These are phyloP conservation scores for Truncatella angustata DNA, from an alignment of 2,329 filamentous ascomycete species.

Conservation along the genomic window DNA sequence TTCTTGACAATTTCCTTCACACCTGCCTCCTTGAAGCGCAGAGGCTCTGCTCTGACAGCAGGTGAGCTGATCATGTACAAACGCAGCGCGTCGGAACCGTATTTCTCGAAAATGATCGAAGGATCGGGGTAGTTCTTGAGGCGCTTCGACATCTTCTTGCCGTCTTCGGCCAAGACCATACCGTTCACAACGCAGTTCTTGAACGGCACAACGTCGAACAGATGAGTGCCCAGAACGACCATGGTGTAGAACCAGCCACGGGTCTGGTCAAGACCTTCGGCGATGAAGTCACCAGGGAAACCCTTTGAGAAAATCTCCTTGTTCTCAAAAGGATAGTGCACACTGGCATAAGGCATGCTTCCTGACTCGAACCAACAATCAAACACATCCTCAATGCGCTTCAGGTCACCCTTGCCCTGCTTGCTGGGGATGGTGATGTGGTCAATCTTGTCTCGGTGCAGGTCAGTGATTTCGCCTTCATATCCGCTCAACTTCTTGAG, in stretches of 20 bases:
- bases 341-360: slow-evolving; percentile 89
- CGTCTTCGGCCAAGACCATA: slow-evolving; percentile 89
- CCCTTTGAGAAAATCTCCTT: slow-evolving; percentile 74
- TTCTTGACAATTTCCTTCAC: slow-evolving; percentile 95
- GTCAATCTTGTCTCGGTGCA: slow-evolving; percentile 92
- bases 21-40: slow-evolving; percentile 86
- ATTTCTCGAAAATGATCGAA: slow-evolving; percentile 75
- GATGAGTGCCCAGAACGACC: slow-evolving; percentile 81
- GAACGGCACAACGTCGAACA: slow-evolving; percentile 84
- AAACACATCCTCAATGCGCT: slow-evolving; percentile 83
- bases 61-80: slow-evolving; percentile 98
- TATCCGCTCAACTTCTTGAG: slow-evolving; percentile 85
- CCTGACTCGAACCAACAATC: slow-evolving; percentile 98
- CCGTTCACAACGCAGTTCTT: slow-evolving; percentile 97
- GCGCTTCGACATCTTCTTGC: slow-evolving; percentile 98
- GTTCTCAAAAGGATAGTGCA: slow-evolving; percentile 92
- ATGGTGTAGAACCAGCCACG: slow-evolving; percentile 97
- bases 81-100: slow-evolving; percentile 87
- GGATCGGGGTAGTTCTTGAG: slow-evolving; percentile 96
- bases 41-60: slow-evolving; percentile 85
- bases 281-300: slow-evolving; percentile 93
- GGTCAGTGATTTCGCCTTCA: slow-evolving; percentile 75
- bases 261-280: slow-evolving; percentile 90
- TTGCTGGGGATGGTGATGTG: slow-evolving; percentile 91
- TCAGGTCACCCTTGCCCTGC: slow-evolving; percentile 79